phyloP scores from a whole-genome alignment of 2,329 filamentous ascomycete species.

The Helotiales sp. region DNA sequence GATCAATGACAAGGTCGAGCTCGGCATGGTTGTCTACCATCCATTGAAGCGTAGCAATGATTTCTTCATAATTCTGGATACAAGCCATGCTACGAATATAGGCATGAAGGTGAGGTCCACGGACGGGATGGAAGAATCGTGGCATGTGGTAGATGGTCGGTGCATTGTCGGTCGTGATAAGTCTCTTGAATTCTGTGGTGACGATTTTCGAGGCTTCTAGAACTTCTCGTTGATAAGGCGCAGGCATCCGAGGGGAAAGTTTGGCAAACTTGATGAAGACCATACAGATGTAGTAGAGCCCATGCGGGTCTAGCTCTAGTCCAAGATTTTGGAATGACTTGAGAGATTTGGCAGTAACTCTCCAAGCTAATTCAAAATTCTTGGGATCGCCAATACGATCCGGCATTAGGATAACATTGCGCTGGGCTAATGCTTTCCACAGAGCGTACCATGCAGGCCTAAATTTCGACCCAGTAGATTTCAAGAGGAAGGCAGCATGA shows the following conservation, averaged over 20 bases:
- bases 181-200: constrained; percentile 32
- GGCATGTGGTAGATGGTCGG: constrained; percentile 21
- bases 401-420: constrained; percentile 20
- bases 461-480: constrained; percentile 13
- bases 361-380: constrained; percentile 31
- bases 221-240: constrained; percentile 1
- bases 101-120: constrained; percentile 50
- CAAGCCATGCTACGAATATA: constrained; percentile 65
- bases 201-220: constrained; percentile 32
- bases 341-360: constrained; percentile 21
- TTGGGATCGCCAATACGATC: constrained; percentile 17
- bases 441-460: constrained; percentile 45
- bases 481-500: constrained; percentile 23
- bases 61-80: constrained; percentile 57
- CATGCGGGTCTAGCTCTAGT: constrained; percentile 31
- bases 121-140: constrained; percentile 44
- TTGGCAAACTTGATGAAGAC: constrained; percentile 28
- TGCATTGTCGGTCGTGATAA: constrained; percentile 22
- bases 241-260: constrained; percentile 14
- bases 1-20: constrained; percentile 18
- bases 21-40: constrained; percentile 49
- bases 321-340: constrained; percentile 28
- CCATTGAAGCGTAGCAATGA: constrained; percentile 60
- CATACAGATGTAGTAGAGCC: constrained; percentile 30
- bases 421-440: constrained; percentile 40